phyloP scores from a whole-genome alignment of 495 filamentous ascomycete species.

The Penicillium parvum region DNA sequence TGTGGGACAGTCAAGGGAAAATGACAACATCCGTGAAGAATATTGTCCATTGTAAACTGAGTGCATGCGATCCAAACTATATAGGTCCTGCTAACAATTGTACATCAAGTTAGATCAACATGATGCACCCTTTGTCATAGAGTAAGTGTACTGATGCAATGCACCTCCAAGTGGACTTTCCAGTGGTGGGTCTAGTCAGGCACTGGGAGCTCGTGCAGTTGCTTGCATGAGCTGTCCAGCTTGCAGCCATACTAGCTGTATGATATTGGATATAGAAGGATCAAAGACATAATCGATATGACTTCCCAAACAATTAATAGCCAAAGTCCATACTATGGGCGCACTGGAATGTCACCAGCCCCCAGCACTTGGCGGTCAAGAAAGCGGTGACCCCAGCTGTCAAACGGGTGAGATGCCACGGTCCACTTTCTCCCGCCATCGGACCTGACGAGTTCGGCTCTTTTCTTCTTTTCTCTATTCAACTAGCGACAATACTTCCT shows the following conservation, averaged over 20 bases:
- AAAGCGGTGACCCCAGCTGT: conserved; percentile 22
- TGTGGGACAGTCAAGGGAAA: conserved; percentile 18
- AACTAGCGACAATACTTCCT: neutral
- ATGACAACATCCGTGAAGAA: conserved; percentile 22
- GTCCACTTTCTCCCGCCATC: conserved; percentile 17
- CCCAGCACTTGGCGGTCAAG: conserved; percentile 15
- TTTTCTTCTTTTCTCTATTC: neutral
- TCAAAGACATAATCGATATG: too few relatives aligned
- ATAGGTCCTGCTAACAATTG: too few relatives aligned
- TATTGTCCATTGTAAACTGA: neutral
- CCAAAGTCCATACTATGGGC: too few relatives aligned
- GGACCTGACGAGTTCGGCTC: conserved; percentile 1
- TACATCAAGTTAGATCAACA: too few relatives aligned
- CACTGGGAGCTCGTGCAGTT: neutral
- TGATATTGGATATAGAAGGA: too few relatives aligned
- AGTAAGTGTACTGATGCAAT: neutral
- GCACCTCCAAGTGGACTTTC: neutral
- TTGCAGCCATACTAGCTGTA: too few relatives aligned
- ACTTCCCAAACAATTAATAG: too few relatives aligned
- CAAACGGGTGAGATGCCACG: conserved; percentile 21
- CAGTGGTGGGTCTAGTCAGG: neutral
- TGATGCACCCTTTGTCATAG: too few relatives aligned
- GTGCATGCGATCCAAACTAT: too few relatives aligned
- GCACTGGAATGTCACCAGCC: neutral
- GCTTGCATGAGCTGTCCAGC: neutral